Evolutionary conservation across 495 filamentous ascomycete genomes (phyloP), one percentile per base, ranked within the genome.

Genomic region (Xylaria flabelliformis): DNA sequence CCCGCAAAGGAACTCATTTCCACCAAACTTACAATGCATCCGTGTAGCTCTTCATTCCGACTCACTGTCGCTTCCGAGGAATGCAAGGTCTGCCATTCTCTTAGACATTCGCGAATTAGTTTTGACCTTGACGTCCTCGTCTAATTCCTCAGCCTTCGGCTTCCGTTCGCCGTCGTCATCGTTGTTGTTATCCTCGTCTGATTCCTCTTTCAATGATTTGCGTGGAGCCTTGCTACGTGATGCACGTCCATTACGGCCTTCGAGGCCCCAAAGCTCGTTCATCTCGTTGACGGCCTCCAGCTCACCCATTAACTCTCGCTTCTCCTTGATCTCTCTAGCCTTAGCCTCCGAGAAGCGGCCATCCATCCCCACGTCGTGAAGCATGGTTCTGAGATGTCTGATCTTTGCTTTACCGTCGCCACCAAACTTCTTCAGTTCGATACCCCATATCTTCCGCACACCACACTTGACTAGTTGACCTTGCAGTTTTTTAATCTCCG

Each of bases 401-500:
- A 98, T 94, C 84, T 97, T 98, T 10, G 88, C 93, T 74, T 91
- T 92, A 17, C 87, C 78, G 34, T 87, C 81, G 51, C 84, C 79
- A 17, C 91, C 93, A 58, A 90, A 91, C 77, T 89, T 92, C 73
- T 93, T 91, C 64, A 99, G 86, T 82, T 97, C 93, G 69, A 90
- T 88, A 48, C 85, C 85, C 96, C 97, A 99, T 73, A 98, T 88
- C 78, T 98, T 98, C 42, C 94, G 92, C 61, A 99, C 90, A 56
- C 96, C 96, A 76, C 96, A 99, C 83, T 97, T 98, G 53, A 92
- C 76, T 39, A 99, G 86, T 82, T 94, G 94, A 26, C 89, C 88
- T 82, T 99, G 96, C 19, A 99, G 86, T n/a, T 89, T 90, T 80
- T 95, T 98, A 80, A 98, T 93, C 81, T 96, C 92, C 10, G 87